A percentile compares a stretch with the other conserved stretches of the same genome.
Conservation (phyloP, 768 basidiomycete species). For the Butyriboletus loyo region DNA sequence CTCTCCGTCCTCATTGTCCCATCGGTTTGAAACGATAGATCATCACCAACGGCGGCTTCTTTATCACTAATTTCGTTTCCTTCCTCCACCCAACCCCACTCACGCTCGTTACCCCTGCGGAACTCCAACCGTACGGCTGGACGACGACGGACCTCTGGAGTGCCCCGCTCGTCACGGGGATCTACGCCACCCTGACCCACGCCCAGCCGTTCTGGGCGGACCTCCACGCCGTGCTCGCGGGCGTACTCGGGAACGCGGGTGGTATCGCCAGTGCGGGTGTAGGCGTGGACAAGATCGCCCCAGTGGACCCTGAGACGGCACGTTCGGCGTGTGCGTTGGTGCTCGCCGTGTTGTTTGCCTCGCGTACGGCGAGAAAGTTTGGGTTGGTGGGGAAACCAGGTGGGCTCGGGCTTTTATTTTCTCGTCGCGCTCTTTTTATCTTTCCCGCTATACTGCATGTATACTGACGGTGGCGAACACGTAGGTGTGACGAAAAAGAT, state of each 20-base stretch:
- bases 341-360: slow-evolving; percentile 57
- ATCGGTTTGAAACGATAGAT: slow-evolving; percentile 43
- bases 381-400: slow-evolving; percentile 23
- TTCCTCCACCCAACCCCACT: slow-evolving; percentile 72
- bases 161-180: slow-evolving; percentile 70
- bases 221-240: slow-evolving; percentile 46
- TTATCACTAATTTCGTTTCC: slow-evolving; percentile 70
- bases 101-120: slow-evolving; percentile 69
- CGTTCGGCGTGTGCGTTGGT: slow-evolving; percentile 70
- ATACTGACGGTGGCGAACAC: not conserved
- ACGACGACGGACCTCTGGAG: slow-evolving; percentile 82
- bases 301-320: slow-evolving; percentile 62
- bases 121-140: slow-evolving; percentile 83
- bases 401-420: not conserved
- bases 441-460: not conserved
- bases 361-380: slow-evolving; percentile 66
- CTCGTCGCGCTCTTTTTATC: not conserved
- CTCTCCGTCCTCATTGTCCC: not conserved
- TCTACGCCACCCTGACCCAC: slow-evolving; percentile 83
- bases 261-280: not conserved
- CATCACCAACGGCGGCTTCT: slow-evolving; percentile 77
- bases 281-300: slow-evolving; percentile 32
- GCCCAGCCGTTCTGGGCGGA: slow-evolving; percentile 84
- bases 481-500: slow-evolving; percentile 23
- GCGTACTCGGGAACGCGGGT: slow-evolving; percentile 37